Conservation (phyloP, 345 rosid species). For the Pistacia integerrima region DNA sequence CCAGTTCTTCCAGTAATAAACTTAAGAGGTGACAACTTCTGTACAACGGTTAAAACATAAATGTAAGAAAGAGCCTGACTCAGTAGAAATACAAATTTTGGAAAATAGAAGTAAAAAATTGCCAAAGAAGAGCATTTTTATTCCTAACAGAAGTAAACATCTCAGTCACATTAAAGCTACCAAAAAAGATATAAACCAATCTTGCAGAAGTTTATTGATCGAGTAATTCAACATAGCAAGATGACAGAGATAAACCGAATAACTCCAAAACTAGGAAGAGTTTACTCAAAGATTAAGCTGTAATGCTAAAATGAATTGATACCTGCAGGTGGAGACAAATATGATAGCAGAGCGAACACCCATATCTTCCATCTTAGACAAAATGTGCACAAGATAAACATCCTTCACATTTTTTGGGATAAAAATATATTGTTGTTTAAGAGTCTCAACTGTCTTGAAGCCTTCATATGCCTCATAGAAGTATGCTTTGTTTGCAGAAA, state of each 20-base stretch:
- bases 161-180: background rate
- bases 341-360: slow-evolving; percentile 86
- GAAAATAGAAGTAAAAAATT: background rate
- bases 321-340: slow-evolving; percentile 98
- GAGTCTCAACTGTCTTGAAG: slow-evolving; percentile 84
- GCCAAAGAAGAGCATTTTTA: background rate
- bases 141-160: background rate
- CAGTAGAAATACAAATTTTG: background rate
- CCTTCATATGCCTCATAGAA: slow-evolving; percentile 97
- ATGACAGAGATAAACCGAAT: background rate
- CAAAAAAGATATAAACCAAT: background rate
- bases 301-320: slow-evolving; percentile 10
- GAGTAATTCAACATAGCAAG: background rate
- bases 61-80: background rate
- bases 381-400: slow-evolving; percentile 69
- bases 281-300: background rate
- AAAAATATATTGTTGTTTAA: slow-evolving; percentile 75
- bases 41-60: slow-evolving; percentile 26
- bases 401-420: slow-evolving; percentile 83
- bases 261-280: background rate
- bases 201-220: background rate
- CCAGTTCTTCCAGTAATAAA: slow-evolving; percentile 86
- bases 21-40: slow-evolving; percentile 79
- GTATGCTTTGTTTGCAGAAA: slow-evolving; percentile 85
- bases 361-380: slow-evolving; percentile 84